Conservation (phyloP, 257 asterid species). For the Capsicum baccatum region DNA sequence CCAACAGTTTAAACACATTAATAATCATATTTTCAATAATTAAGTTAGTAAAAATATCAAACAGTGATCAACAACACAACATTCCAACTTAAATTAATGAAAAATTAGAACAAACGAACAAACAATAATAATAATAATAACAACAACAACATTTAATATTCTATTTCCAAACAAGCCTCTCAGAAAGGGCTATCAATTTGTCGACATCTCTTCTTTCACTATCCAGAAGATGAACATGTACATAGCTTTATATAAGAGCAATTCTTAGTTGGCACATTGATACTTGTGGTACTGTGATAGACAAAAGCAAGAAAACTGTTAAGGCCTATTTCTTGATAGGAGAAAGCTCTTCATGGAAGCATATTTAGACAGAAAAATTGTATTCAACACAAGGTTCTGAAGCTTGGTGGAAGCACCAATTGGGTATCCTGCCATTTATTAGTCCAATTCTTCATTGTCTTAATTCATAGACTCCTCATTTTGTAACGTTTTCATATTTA, state of each 20-base stretch:
- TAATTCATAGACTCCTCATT: too few species aligned
- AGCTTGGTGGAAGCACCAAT: conserved; percentile 71
- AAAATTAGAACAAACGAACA: too few species aligned
- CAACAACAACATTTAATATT: too few species aligned
- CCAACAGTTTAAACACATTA: too few species aligned
- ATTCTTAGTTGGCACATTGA: conserved; percentile 87
- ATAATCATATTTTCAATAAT: too few species aligned
- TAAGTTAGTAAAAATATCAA: too few species aligned
- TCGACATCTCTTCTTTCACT: conserved; percentile 91
- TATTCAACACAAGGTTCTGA: conserved; percentile 59
- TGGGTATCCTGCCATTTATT: conserved; percentile 67
- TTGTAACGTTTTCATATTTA: too few species aligned
- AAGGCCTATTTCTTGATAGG: conserved; percentile 81
- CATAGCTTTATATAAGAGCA: conserved; percentile 72
- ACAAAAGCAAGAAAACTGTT: conserved; percentile 65
- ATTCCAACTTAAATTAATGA: too few species aligned
- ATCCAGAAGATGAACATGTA: conserved; percentile 74
- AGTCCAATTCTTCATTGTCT: too few species aligned
- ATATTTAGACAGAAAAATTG: conserved; percentile 80
- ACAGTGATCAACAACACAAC: too few species aligned
- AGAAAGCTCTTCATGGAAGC: conserved; percentile 72
- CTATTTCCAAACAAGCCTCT: conserved; percentile 66
- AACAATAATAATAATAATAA: too few species aligned
- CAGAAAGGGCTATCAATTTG: conserved; percentile 86
- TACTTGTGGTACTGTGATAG: conserved; percentile 87